These are phyloP conservation scores for Ogataea ganodermae DNA, from an alignment of 805 yeast genomes.

Conservation along the genomic window DNA sequence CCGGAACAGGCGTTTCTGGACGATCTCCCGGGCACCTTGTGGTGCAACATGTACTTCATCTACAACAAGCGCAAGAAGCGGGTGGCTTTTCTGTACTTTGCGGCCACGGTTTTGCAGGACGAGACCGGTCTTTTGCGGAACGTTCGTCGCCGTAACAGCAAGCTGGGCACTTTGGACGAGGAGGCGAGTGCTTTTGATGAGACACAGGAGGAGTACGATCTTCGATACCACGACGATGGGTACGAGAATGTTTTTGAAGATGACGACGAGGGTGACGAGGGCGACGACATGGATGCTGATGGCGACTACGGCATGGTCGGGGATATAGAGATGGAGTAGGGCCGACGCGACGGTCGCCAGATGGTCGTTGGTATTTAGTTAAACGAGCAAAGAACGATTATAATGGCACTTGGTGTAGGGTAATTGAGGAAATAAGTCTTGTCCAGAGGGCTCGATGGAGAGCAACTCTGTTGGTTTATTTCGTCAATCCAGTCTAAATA, in stretches of 20 bases:
- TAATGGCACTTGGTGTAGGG: too few species aligned
- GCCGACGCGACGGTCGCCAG: too few species aligned
- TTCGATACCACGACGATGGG: slow-evolving; percentile 33
- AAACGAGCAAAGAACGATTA: too few species aligned
- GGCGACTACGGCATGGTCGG: slow-evolving; percentile 35
- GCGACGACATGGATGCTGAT: slow-evolving; percentile 35
- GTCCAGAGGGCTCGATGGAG: too few species aligned
- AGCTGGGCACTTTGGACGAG: slow-evolving; percentile 36
- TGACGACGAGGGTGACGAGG: slow-evolving; percentile 38
- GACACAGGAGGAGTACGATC: slow-evolving; percentile 39
- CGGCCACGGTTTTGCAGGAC: slow-evolving; percentile 42
- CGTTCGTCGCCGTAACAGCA: slow-evolving; percentile 33
- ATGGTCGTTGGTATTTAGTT: too few species aligned
- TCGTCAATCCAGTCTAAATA: too few species aligned
- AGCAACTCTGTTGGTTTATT: too few species aligned
- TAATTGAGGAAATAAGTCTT: too few species aligned
- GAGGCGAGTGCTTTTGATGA: slow-evolving; percentile 31
- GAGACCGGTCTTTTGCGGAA: slow-evolving; percentile 36
- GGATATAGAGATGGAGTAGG: slow-evolving; percentile 37
- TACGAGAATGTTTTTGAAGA: slow-evolving; percentile 43
- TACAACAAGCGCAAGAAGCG: slow-evolving; percentile 90
- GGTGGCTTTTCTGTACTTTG: slow-evolving; percentile 81
- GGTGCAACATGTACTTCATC: slow-evolving; percentile 88
- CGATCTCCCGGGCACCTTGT: slow-evolving; percentile 58
- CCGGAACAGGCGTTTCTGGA: slow-evolving; percentile 66